A percentile compares a stretch with the other conserved stretches of the same genome.
phyloP scores from a whole-genome alignment of 2,329 filamentous ascomycete species.

The Alternaria atra region DNA sequence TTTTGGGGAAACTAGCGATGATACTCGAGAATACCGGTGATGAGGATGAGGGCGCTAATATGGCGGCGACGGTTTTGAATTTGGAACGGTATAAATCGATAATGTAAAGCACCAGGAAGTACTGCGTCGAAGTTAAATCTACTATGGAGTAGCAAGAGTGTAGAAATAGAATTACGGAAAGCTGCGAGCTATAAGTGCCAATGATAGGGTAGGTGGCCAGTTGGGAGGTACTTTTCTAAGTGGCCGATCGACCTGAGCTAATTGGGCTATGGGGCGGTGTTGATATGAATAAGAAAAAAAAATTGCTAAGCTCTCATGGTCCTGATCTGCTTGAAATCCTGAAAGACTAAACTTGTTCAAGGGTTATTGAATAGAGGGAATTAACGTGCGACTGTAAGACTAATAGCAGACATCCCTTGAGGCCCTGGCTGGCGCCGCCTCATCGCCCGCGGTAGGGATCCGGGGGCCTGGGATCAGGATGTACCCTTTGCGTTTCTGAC shows the following conservation, averaged over 20 bases:
- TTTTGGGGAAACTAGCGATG: too few species aligned
- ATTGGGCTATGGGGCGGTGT: conserved; percentile 46
- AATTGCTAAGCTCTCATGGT: too few species aligned
- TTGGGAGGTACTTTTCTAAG: conserved; percentile 47
- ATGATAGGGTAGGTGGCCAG: conserved; percentile 45
- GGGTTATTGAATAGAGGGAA: conserved; percentile 43
- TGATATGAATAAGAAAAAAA: conserved; percentile 38
- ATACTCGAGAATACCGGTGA: too few species aligned
- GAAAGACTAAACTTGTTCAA: conserved; percentile 43
- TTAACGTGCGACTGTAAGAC: conserved; percentile 46
- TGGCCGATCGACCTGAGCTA: conserved; percentile 51
- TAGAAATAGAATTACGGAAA: too few species aligned
- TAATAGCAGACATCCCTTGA: conserved; percentile 45
- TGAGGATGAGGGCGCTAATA: too few species aligned
- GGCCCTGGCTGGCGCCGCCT: conserved; percentile 36
- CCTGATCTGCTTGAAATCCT: conserved; percentile 16
- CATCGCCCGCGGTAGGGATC: conserved; percentile 47
- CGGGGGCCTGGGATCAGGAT: conserved; percentile 45
- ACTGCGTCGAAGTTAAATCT: too few species aligned
- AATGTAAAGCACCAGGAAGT: too few species aligned
- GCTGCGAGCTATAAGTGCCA: conserved; percentile 38
- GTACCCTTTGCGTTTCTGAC: conserved; percentile 42
- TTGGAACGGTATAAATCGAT: too few species aligned
- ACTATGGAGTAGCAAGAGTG: too few species aligned
- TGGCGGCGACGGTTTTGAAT: too few species aligned